Evolutionary conservation across 73 alveolate genomes (phyloP), one percentile per base, ranked within the genome.

Genomic region (Symbiodinium pilosum): DNA sequence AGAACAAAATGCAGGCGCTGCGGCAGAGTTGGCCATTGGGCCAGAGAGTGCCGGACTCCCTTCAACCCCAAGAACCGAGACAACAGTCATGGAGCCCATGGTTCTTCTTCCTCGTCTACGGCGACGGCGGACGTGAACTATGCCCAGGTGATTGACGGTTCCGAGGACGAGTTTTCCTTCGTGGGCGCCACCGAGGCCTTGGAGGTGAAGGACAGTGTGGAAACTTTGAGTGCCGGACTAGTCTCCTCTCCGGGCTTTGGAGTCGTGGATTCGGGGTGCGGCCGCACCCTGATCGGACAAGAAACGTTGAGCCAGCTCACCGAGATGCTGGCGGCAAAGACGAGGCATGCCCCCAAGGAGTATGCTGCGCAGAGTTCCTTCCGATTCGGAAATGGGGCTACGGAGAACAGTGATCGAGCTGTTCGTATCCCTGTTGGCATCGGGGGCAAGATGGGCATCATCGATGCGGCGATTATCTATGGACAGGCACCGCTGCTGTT

Each of bases 301-400:
- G 47, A 21, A 5, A 75, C 86, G 28, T 26, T 75, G 44, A 28
- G 34, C 6, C 34, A 75, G 12, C 47, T 75, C 51, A 75, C 12
- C 21, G 41, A 20, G 39, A 68, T 68, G 38, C 32, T 68, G 39
- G 41, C 32, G 5, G 39, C 12, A 36, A 7, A 68, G 11, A 6
- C 41, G 8, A 14, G 11, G 8, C 41, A 20, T 5, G 39, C 7
- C 39, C 83, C 83, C 41, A 7, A 20, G 32, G 41, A 30, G 9
- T 68, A 68, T 36, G 41, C 8, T 12, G 59, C 16, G 38, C 34
- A n/a, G 64, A 81, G 40, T 40, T 4, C 9, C 64, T 81, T 81
- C 59, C 56, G 88, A n/a, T 81, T 81, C 42, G 88, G 88, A 30
- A 81, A 81, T 28, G 88, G 88, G 9, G 88, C 88, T 21, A 20